phyloP scores from a whole-genome alignment of 176 grass and related monocot genomes.

The Triticum turgidum region DNA sequence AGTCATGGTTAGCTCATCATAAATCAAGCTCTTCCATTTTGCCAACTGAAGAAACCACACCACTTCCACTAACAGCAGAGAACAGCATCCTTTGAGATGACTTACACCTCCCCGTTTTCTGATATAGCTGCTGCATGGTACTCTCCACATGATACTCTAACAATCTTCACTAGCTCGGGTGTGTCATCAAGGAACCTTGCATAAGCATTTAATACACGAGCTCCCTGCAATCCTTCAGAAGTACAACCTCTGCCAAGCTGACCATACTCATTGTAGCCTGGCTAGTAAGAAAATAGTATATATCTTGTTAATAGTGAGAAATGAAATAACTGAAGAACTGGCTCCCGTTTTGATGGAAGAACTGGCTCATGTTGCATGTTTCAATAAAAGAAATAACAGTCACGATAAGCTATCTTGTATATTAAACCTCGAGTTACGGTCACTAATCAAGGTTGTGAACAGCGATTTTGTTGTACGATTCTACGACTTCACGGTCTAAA shows the following conservation, averaged over 20 bases:
- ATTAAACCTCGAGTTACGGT: constrained; percentile 2
- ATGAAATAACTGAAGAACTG: constrained; percentile 14
- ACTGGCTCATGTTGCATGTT: not conserved
- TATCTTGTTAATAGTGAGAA: constrained; percentile 30
- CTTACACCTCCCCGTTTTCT: constrained; percentile 93
- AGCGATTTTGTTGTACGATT: not conserved
- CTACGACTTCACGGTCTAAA: not conserved
- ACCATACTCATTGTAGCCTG: constrained; percentile 99
- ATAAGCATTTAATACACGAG: constrained; percentile 78
- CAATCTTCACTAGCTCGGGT: constrained; percentile 85
- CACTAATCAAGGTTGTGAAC: not conserved
- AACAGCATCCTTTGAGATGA: constrained; percentile 60
- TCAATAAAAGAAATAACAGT: constrained; percentile 22
- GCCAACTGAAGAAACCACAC: constrained; percentile 49
- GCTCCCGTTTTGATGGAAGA: not conserved
- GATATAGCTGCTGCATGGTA: constrained; percentile 96
- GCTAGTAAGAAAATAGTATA: constrained; percentile 64
- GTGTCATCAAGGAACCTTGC: constrained; percentile 92
- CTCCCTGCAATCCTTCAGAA: constrained; percentile 89
- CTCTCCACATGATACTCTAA: constrained; percentile 87
- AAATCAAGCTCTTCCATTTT: constrained; percentile 31
- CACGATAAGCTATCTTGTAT: constrained; percentile 25
- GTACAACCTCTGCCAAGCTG: constrained; percentile 98
- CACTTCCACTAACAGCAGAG: constrained; percentile 45
- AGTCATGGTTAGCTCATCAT: constrained; percentile 23